A percentile compares a stretch with the other conserved stretches of the same genome.
Conservation (phyloP, 2,329 filamentous ascomycete genomes). For the Botrytis cinerea region DNA sequence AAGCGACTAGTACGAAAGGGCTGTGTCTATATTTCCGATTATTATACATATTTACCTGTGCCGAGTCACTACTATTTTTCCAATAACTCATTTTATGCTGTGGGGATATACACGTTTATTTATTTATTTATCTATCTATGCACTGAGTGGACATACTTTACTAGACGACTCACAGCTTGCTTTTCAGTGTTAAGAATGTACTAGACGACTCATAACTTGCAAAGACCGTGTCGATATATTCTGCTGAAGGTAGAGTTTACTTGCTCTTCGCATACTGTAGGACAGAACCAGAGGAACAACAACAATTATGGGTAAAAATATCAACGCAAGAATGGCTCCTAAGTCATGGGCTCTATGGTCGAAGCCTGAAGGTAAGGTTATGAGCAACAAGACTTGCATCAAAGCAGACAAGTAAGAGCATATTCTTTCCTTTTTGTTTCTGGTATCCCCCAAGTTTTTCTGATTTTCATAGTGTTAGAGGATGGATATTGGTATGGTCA, state of each 20-base stretch:
- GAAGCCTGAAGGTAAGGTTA: not conserved
- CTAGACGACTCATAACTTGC: not conserved
- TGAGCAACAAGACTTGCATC: not conserved
- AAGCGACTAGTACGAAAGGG: not conserved
- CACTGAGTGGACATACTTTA: not conserved
- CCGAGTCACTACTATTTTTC: not conserved
- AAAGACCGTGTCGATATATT: not conserved
- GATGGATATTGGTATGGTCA: not conserved
- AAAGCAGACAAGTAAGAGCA: not conserved
- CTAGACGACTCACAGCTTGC: not conserved
- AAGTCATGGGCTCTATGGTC: not conserved
- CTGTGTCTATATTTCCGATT: not conserved
- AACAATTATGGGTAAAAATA: not conserved
- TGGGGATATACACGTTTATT: not conserved
- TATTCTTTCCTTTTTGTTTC: not conserved
- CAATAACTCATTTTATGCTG: not conserved
- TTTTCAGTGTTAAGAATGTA: not conserved
- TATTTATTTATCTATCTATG: not conserved
- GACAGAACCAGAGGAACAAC: not conserved
- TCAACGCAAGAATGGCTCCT: not conserved
- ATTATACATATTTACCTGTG: not conserved
- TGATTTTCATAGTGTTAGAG: rapidly evolving
- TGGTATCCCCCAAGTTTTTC: not conserved
- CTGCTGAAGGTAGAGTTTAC: not conserved
- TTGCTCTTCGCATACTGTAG: not conserved